phyloP scores from a whole-genome alignment of 2,329 filamentous ascomycete genomes.

The Colletotrichum sp. region DNA sequence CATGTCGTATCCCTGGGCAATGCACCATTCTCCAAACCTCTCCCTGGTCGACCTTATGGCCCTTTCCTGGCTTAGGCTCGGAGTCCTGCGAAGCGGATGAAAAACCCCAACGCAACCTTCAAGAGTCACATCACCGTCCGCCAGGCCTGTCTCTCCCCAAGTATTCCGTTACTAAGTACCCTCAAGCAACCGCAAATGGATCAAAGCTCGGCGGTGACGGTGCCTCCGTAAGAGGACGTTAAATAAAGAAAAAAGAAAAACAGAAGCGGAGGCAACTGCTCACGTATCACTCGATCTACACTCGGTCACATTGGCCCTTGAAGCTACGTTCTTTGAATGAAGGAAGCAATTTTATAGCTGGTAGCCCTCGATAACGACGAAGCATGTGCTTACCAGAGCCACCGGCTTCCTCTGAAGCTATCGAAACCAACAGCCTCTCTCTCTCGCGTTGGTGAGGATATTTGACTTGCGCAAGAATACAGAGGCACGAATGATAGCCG shows the following conservation, averaged over 20 bases:
- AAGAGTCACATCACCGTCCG: background rate
- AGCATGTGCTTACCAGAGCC: fast-evolving
- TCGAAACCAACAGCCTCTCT: background rate
- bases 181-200: background rate
- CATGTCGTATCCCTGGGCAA: too few species aligned
- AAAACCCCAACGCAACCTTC: background rate
- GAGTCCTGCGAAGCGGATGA: too few species aligned
- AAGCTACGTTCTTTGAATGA: fast-evolving
- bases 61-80: too few species aligned
- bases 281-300: background rate
- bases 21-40: too few species aligned
- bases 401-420: fast-evolving
- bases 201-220: fast-evolving
- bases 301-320: background rate
- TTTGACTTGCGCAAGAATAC: background rate
- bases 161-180: background rate
- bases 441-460: fast-evolving
- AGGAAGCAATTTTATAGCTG: background rate
- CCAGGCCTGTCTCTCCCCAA: background rate
- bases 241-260: background rate
- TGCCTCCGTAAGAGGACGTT: fast-evolving
- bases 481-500: fast-evolving
- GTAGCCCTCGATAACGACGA: background rate
- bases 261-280: background rate
- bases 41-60: too few species aligned